Evolutionary conservation across 805 yeast genomes (phyloP).

Genomic region (Wickerhamomyces alni): DNA sequence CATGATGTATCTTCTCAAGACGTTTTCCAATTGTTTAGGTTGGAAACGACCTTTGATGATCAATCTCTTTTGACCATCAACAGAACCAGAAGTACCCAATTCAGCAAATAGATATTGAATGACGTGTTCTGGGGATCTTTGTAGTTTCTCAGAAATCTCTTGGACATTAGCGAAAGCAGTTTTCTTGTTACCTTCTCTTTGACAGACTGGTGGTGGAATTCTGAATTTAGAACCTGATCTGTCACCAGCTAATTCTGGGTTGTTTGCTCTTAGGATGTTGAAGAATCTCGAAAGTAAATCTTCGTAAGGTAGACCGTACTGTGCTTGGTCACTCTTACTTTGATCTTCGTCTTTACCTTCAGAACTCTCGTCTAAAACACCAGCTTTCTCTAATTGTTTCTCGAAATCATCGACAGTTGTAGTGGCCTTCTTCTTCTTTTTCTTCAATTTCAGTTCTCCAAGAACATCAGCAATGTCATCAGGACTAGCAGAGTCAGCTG

Average conservation of each 20-base stretch:
- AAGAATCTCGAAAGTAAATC: slow-evolving; percentile 81
- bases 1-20: slow-evolving; percentile 89
- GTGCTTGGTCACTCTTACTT: slow-evolving; percentile 30
- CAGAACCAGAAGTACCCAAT: slow-evolving; percentile 98
- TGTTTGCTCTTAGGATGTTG: slow-evolving; percentile 78
- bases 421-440: slow-evolving; percentile 73
- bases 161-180: slow-evolving; percentile 94
- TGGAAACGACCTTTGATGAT: slow-evolving; percentile 97
- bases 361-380: slow-evolving; percentile 47
- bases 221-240: slow-evolving; percentile 86
- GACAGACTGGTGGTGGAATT: slow-evolving; percentile 96
- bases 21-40: slow-evolving; percentile 95
- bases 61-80: slow-evolving; percentile 95
- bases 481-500: slow-evolving; percentile 28
- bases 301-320: slow-evolving; percentile 67
- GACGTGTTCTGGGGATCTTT: slow-evolving; percentile 94
- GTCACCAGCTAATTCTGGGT: slow-evolving; percentile 98
- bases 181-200: slow-evolving; percentile 96
- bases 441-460: slow-evolving; percentile 68
- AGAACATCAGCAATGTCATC: slow-evolving; percentile 54
- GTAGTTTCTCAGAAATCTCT: slow-evolving; percentile 88
- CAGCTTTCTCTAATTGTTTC: slow-evolving; percentile 84
- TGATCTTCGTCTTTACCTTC: slow-evolving; percentile 20
- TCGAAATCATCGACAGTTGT: slow-evolving; percentile 73
- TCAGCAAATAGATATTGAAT: slow-evolving; percentile 97